Base-by-base conservation (phyloP, 2,329 filamentous ascomycete genomes). In the Leptosphaerulina australis region DNA sequence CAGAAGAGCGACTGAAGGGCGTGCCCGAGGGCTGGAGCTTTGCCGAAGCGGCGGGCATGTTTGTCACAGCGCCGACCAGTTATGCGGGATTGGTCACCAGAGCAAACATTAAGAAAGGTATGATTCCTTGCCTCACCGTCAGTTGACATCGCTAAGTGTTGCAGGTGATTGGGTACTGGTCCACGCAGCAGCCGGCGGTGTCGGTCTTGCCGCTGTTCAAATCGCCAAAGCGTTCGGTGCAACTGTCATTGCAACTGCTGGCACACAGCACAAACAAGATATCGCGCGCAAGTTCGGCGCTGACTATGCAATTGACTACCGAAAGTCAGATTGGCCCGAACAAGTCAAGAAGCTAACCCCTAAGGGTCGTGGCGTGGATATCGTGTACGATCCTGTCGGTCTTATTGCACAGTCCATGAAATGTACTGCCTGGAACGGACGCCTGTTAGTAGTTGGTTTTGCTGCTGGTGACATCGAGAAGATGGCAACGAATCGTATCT, bases 361-460 rank as follows among this genome's bases (percentile, higher is more conserved):
- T 0, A 83, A 85, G 55, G 83, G 83, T 1, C 77, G 80, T 33
- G 85, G 91, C 9, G 92, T 96, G 14, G 92, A 97, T 73, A 90
- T 97, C 41, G 92, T 97, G 17, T 97, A 91, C 76, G 93, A 97
- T 72, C 91, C 93, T 10, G 93, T 97, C 1, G 93, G 93, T 1
- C 77, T 97, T 69, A 90, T 97, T 39, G 91, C 95, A 59, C 82
- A 85, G 68, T 91, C 87, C 61, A 89, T 92, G 61, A 96, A 96
- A 75, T 97, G 93, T 76, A 90, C 88, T 3, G 88, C 91, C 3
- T 97, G 91, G 92, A 96, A 96, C 72, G 93, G 90, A 1, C 83
- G 92, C 10, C 81, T 97, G 46, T 76, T 97, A 33, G 85, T 97
- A 4, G 87, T 97, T 60, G 93, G 93, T 0, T 97, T 97, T 69